Evolutionary conservation across 2,329 filamentous ascomycete genomes (phyloP), one percentile per base, ranked within the genome.

Genomic region (Aotearoamyces nothofagi): DNA sequence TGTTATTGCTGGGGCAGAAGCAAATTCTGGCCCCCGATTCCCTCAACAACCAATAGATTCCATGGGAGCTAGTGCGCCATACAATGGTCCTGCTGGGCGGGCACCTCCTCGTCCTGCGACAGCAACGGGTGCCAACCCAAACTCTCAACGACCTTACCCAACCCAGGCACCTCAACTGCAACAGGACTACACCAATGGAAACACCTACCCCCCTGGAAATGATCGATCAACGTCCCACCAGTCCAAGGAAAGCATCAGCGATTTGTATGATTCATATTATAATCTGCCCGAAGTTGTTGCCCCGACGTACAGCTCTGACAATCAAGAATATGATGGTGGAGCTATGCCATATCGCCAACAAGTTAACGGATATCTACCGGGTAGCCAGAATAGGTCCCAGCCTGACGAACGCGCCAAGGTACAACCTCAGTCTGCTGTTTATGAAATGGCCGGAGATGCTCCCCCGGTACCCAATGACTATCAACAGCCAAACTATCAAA

Each of bases 371-470:
- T 44, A 41, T 28, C 15, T 27, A 15, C 36, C 30, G 28, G 61
- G 75, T 28, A 66, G 59, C 33, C 63, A 66, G 34, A 69, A 71
- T 10, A 73, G 73, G 38, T 80, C 75, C 8, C 75, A 80, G 44
- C 73, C 75, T 16, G 67, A 78, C 44, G 53, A 78, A 33, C 61
- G 68, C 19, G 41, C 37, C 23, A 35, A 34, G 33, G 42, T 39
- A 9, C 63, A 71, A 39, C 63, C 66, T 3, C 70, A 79, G 41
- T 61, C 69, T 3, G 78, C 78, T 6, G 63, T 79, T 1, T 83
- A 83, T 39, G 80, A 83, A 43, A 77, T 86, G 64, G 72, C 69
- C 2, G 63, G 57, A 15, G 73, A 80, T 40, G 58, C 61, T 12
- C 69, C 69, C 13, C 56, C 60, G 3, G 52, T 74, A 16, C 71